Conservation (phyloP, 495 filamentous ascomycete species). For the Diplogelasinospora grovesii region DNA sequence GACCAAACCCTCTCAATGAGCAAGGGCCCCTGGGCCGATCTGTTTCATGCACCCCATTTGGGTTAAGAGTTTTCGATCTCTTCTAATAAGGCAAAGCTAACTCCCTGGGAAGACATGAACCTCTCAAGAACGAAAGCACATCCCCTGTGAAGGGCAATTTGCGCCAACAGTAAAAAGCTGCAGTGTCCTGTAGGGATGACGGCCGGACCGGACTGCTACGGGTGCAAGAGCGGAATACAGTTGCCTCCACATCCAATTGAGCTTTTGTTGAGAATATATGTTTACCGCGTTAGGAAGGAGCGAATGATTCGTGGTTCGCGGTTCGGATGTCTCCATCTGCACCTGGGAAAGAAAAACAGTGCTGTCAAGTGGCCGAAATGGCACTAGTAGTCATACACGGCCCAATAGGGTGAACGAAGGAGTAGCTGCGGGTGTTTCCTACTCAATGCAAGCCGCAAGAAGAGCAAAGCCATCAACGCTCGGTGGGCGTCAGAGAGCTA, state of each 20-base stretch:
- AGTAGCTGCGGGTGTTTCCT: background rate
- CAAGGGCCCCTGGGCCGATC: slow-evolving; percentile 8
- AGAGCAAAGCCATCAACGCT: slow-evolving; percentile 7
- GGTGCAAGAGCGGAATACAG: too few species aligned
- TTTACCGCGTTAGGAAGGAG: too few species aligned
- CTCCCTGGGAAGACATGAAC: background rate
- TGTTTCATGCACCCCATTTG: slow-evolving; percentile 13
- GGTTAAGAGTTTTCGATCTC: too few species aligned
- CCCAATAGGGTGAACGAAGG: slow-evolving; percentile 3
- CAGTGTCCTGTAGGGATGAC: too few species aligned
- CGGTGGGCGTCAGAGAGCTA: background rate
- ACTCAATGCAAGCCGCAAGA: slow-evolving; percentile 12
- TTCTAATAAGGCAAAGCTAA: too few species aligned
- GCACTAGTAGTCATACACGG: slow-evolving; percentile 1
- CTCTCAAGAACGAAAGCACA: background rate
- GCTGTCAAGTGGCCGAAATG: too few species aligned
- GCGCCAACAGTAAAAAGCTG: too few species aligned
- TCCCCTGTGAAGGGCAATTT: background rate
- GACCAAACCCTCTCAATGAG: slow-evolving; percentile 12
- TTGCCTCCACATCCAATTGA: too few species aligned
- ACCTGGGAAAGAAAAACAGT: slow-evolving; percentile 2
- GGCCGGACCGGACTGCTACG: too few species aligned
- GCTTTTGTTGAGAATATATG: too few species aligned
- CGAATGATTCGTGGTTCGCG: too few species aligned
- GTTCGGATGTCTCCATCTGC: too few species aligned